Conservation (phyloP, 2,329 filamentous ascomycete genomes). For the Xylaria sp. region DNA sequence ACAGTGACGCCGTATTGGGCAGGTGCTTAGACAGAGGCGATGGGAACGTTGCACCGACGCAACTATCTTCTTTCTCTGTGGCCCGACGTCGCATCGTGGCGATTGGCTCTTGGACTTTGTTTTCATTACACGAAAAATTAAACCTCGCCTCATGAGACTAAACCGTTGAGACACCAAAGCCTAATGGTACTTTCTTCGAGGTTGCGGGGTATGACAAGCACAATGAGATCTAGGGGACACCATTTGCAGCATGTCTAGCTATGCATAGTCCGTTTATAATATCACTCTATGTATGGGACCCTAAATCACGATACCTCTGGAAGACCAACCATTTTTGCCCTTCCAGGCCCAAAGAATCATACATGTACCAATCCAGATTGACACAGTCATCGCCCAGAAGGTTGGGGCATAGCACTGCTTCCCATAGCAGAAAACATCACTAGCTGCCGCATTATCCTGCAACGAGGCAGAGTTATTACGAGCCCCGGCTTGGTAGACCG, state of each 20-base stretch:
- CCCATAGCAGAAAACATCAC: constrained; percentile 80
- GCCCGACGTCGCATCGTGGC: not conserved
- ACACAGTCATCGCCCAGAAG: constrained; percentile 87
- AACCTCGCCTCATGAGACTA: not conserved
- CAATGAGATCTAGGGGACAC: not conserved
- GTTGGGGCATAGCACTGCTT: constrained; percentile 81
- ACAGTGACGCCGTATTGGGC: constrained; percentile 5
- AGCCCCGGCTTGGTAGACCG: constrained; percentile 78
- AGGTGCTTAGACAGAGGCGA: not conserved
- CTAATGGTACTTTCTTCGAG: not conserved
- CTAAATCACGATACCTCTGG: constrained; percentile 76
- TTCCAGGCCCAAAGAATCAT: constrained; percentile 85
- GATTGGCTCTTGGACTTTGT: not conserved
- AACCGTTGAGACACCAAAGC: not conserved
- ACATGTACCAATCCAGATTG: constrained; percentile 79
- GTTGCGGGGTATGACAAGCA: constrained; percentile 14
- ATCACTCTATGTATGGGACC: constrained; percentile 5
- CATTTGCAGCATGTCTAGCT: not conserved
- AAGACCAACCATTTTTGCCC: constrained; percentile 78
- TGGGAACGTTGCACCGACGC: not conserved
- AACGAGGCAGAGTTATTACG: constrained; percentile 53
- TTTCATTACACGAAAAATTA: not conserved
- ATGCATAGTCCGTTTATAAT: constrained; percentile 19
- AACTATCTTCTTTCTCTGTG: not conserved
- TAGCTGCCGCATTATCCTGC: constrained; percentile 50